Base-by-base conservation (phyloP, 306 rosid genomes). In the Fragaria iinumae region DNA sequence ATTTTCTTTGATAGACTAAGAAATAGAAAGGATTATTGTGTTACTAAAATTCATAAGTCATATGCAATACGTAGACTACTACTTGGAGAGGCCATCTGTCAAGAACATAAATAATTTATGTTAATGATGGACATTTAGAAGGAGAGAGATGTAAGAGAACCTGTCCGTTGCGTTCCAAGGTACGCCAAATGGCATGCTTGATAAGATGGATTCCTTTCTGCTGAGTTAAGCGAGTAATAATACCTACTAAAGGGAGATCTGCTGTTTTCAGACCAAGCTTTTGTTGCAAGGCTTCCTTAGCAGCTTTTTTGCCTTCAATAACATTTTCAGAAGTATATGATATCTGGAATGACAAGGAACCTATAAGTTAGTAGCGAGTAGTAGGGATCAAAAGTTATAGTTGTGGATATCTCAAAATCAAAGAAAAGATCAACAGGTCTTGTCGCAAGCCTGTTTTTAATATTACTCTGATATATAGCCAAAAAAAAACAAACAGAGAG, bases 151-250 rank as follows among this genome's bases (percentile, higher is more conserved):
- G 60, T 38, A 77, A 60, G 45, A 39, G 14, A 70, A 96, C 99
- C 99, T 96, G 98, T 81, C 98, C 99, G 69, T 84, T 87, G 45
- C 96, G 90, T 55, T 91, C 98, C 75, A 96, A 82, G 81, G 93
- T 85, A 64, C 77, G 91, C 89, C 80, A 48, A 57, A 96, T 88
- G 75, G 98, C 96, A 79, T 92, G 98, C 82, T 89, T 92, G 86
- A 96, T 96, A 80, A 96, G 99, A 86, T 96, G 96, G 75, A 92
- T 96, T 87, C 99, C 99, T 89, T 96, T 96, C 80, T 96, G 99
- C 68, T 91, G 93, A 79, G 99, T 96, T 84, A 96, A 77, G 77
- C 99, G 93, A 74, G 91, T 77, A 78, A 96, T 89, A 68, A 96
- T 78, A 76, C 99, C 98, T 9, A 96, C 87, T 59, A 92, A 76